Conservation (phyloP, 768 basidiomycete species). For the Suillus discolor region DNA sequence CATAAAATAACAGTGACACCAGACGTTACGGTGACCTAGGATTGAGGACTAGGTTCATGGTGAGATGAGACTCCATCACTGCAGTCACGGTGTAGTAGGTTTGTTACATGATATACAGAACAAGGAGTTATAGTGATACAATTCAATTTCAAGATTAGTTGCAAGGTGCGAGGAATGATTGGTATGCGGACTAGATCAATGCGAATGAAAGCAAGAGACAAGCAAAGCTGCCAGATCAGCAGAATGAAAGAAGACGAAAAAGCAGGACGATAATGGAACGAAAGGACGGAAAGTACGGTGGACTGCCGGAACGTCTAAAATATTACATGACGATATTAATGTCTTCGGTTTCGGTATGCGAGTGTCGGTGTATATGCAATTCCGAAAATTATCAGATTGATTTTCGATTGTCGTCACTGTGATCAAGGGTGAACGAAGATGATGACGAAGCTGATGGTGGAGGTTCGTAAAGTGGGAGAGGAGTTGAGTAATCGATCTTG, state of each 20-base stretch:
- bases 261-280: constrained; percentile 4
- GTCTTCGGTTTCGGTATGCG: neutral
- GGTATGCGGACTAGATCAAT: constrained; percentile 16
- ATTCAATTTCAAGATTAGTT: neutral
- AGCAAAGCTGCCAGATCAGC: neutral
- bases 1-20: constrained; percentile 33
- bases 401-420: constrained; percentile 12
- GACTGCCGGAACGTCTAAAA: constrained; percentile 1
- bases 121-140: neutral
- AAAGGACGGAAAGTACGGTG: neutral
- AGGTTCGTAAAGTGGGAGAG: constrained; percentile 67
- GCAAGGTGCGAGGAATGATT: constrained; percentile 5
- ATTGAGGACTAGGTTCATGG: neutral
- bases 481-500: constrained; percentile 65
- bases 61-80: neutral
- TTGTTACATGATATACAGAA: constrained; percentile 1
- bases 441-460: constrained; percentile 13
- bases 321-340: neutral
- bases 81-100: neutral
- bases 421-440: constrained; percentile 1
- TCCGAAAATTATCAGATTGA: constrained; percentile 9
- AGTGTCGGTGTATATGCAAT: neutral
- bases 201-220: constrained; percentile 12
- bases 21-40: neutral
- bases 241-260: neutral